Evolutionary conservation across 2,329 filamentous ascomycete species (phyloP).

Genomic region (Pseudogymnoascus sp.): DNA sequence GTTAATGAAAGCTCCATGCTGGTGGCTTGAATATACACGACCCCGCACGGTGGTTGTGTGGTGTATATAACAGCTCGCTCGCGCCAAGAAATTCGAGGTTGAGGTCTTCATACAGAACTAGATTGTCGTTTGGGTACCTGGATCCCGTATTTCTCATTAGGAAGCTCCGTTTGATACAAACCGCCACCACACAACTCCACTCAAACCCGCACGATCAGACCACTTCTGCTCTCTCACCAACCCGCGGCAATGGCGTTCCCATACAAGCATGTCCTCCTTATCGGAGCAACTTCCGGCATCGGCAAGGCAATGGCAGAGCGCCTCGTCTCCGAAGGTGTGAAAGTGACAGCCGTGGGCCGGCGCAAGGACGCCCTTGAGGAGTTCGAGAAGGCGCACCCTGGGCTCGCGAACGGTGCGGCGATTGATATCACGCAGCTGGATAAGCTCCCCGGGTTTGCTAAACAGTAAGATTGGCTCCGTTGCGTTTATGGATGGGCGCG

Average conservation of each 20-base stretch:
- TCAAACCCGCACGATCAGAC: background rate
- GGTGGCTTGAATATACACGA: background rate
- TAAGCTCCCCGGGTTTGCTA: slow-evolving; percentile 35
- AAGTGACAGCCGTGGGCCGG: slow-evolving; percentile 48
- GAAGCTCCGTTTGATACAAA: background rate
- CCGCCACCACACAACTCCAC: background rate
- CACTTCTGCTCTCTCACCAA: no score
- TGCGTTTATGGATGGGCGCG: background rate
- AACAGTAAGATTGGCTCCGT: slow-evolving; percentile 12
- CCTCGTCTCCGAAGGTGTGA: slow-evolving; percentile 38
- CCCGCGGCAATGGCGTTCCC: slow-evolving; percentile 39
- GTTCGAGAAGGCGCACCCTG: slow-evolving; percentile 35
- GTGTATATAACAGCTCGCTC: background rate
- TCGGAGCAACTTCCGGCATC: slow-evolving; percentile 48
- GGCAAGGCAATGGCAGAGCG: slow-evolving; percentile 38
- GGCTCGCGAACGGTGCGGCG: background rate
- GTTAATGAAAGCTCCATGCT: background rate
- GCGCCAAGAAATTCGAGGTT: background rate
- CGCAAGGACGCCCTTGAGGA: slow-evolving; percentile 42
- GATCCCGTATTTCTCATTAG: background rate
- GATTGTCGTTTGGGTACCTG: background rate
- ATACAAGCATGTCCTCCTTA: slow-evolving; percentile 47
- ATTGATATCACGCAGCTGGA: slow-evolving; percentile 41
- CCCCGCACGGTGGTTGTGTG: background rate
- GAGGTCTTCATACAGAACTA: background rate